Conservation (phyloP, 2,329 filamentous ascomycete genomes). For the Epichloe brachyelytri region DNA sequence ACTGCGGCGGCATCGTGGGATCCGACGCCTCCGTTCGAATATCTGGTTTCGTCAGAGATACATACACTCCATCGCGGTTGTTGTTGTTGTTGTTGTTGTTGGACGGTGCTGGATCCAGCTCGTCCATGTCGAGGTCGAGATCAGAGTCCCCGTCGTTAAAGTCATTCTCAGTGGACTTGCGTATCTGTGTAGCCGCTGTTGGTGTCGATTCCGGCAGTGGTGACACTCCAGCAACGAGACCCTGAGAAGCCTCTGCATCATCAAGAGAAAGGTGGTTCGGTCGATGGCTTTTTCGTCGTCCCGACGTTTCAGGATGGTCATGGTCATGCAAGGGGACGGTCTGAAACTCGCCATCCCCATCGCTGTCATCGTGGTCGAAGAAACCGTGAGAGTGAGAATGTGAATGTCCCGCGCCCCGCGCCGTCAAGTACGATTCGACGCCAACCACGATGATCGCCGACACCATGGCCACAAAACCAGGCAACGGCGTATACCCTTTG, state of each 20-base stretch:
- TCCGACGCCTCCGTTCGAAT: slow-evolving; percentile 1
- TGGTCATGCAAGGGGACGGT: slow-evolving; percentile 11
- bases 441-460: slow-evolving; percentile 72
- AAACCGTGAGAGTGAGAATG: slow-evolving; percentile 39
- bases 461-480: slow-evolving; percentile 70
- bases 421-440: slow-evolving; percentile 81
- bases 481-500: slow-evolving; percentile 63
- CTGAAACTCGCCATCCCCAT: slow-evolving; percentile 20
- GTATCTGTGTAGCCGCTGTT: slow-evolving; percentile 9
- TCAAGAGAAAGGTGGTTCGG: slow-evolving; percentile 37
- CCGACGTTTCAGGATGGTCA: slow-evolving; percentile 19
- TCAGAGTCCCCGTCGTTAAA: slow-evolving; percentile 39
- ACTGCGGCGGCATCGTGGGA: slow-evolving; percentile 15
- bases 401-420: slow-evolving; percentile 48
- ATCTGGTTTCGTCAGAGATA: slow-evolving; percentile 17
- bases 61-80: slow-evolving; percentile 17
- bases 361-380: slow-evolving; percentile 38
- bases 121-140: slow-evolving; percentile 47
- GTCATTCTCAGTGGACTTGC: slow-evolving; percentile 19
- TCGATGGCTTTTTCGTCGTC: slow-evolving; percentile 26
- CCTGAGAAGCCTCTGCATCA: slow-evolving; percentile 38
- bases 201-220: slow-evolving; percentile 45
- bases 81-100: slow-evolving; percentile 12
- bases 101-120: slow-evolving; percentile 35
- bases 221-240: slow-evolving; percentile 45